Base-by-base conservation (phyloP, 805 yeast species). In the Scheffersomyces lignosus region DNA sequence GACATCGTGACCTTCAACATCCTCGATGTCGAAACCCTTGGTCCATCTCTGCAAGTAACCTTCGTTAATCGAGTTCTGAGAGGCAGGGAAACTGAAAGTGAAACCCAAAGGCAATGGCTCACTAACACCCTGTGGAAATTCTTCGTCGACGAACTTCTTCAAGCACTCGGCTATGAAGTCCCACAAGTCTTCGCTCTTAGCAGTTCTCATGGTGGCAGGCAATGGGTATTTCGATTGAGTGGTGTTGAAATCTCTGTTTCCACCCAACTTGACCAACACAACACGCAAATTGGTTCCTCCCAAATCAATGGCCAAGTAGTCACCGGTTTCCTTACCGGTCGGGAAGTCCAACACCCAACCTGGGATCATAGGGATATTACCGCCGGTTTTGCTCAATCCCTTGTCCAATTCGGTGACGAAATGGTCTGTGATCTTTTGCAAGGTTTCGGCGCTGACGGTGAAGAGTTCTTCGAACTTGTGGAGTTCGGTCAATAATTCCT, bases 221-320 rank as follows among this genome's bases (percentile, higher is more conserved):
- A 91, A 73, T 31, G 85, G 73, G 62, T 80, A 91, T 67, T 91
- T 91, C 50, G 88, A 80, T 67, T 90, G 96, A 16, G 82, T 76
- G 42, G 89, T 83, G 60, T 86, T 93, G 56, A 91, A 91, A 54
- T 85, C 79, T 41, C 86, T 76, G 61, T 83, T 75, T 45, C 99
- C 99, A 37, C 80, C 79, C 52, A 91, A 75, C 45, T 80, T 81
- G 54, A 91, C 91, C 58, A 84, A 77, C 40, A 91, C 96, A 33
- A 89, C 96, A 62, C 99, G 81, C 64, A 91, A 75, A 70, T 91
- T 91, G 45, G 99, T 91, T 45, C 99, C 99, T 61, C 99, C 99
- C 69, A 91, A 77, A 63, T 91, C 99, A 43, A 93, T 84, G 36
- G 98, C 97, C 59, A 91, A 69, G 65, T 76, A 91, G 49, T 87